Conservation (phyloP, 768 basidiomycete genomes). For the Suillus plorans region DNA sequence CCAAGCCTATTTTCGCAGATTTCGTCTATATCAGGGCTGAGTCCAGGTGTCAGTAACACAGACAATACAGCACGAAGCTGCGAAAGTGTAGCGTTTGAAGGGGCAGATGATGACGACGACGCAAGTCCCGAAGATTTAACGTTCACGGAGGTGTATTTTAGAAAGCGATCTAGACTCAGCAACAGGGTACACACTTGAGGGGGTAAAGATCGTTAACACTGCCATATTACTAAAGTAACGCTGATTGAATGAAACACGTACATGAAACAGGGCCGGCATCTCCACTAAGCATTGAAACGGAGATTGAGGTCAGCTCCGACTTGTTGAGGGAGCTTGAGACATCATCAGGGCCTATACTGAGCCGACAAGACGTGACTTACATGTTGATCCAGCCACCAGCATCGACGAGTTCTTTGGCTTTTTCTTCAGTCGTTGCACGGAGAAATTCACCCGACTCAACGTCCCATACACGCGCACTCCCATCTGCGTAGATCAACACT, state of each 20-base stretch:
- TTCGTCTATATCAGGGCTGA: conserved; percentile 69
- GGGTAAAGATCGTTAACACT: conserved; percentile 3
- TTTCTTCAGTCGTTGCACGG: conserved; percentile 75
- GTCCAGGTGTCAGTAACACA: conserved; percentile 62
- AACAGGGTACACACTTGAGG: conserved; percentile 47
- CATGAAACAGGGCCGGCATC: conserved; percentile 22
- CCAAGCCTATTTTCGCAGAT: conserved; percentile 62
- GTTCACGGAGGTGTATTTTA: conserved; percentile 46
- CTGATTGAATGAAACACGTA: conserved; percentile 15
- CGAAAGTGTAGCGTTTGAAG: conserved; percentile 44
- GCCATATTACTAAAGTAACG: conserved; percentile 24
- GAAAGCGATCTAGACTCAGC: conserved; percentile 52
- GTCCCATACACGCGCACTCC: conserved; percentile 86
- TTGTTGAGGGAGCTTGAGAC: conserved; percentile 26
- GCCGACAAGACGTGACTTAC: conserved; percentile 39
- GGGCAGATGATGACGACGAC: conserved; percentile 35
- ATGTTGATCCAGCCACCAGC: conserved; percentile 75
- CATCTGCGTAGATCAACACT: conserved; percentile 72
- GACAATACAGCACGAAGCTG: conserved; percentile 63
- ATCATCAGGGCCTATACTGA: neutral
- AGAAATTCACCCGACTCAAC: conserved; percentile 79
- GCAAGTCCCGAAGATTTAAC: conserved; percentile 52
- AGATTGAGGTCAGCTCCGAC: conserved; percentile 21
- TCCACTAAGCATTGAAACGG: conserved; percentile 23
- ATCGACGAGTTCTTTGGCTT: conserved; percentile 70